These are phyloP conservation scores for Aspergillus japonicus DNA, from an alignment of 2,329 filamentous ascomycete species.

Conservation along the genomic window DNA sequence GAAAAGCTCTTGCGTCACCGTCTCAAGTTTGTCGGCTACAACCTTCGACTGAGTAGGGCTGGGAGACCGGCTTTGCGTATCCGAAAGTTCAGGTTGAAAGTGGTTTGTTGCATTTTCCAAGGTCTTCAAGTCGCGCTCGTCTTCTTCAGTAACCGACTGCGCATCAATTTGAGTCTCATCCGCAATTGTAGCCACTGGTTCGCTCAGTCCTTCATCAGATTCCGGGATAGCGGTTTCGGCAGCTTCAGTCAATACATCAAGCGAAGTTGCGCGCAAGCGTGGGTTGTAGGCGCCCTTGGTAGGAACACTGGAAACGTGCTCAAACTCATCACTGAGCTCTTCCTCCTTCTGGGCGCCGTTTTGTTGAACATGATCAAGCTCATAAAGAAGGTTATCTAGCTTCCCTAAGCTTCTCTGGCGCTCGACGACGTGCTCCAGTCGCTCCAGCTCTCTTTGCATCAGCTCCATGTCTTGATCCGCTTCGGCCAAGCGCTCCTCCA, in stretches of 20 bases:
- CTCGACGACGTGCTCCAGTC: conserved; percentile 91
- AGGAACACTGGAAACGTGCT: conserved; percentile 13
- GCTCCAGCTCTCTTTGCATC: conserved; percentile 95
- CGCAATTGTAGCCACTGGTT: conserved; percentile 32
- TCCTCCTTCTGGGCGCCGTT: conserved; percentile 44
- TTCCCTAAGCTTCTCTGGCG: conserved; percentile 93
- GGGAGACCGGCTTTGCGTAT: conserved; percentile 48
- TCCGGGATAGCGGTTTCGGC: conserved; percentile 47
- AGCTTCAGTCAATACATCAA: conserved; percentile 46
- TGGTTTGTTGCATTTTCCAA: conserved; percentile 37
- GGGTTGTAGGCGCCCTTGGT: conserved; percentile 22
- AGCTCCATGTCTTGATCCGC: conserved; percentile 93
- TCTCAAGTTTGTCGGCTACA: conserved; percentile 89
- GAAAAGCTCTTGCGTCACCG: conserved; percentile 84
- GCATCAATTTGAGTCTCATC: conserved; percentile 22
- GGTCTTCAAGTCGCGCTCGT: conserved; percentile 35
- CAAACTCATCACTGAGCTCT: conserved; percentile 16
- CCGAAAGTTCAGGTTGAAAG: conserved; percentile 23
- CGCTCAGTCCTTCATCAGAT: conserved; percentile 42
- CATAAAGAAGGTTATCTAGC: conserved; percentile 85
- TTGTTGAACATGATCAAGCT: conserved; percentile 72
- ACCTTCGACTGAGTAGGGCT: conserved; percentile 80
- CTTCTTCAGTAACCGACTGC: conserved; percentile 20
- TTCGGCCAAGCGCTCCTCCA: conserved; percentile 93
- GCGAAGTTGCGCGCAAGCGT: conserved; percentile 37